A percentile compares a stretch with the other conserved stretches of the same genome.
These are phyloP conservation scores for Rhodotorula babjevae DNA, from an alignment of 768 basidiomycete species.

Conservation along the genomic window DNA sequence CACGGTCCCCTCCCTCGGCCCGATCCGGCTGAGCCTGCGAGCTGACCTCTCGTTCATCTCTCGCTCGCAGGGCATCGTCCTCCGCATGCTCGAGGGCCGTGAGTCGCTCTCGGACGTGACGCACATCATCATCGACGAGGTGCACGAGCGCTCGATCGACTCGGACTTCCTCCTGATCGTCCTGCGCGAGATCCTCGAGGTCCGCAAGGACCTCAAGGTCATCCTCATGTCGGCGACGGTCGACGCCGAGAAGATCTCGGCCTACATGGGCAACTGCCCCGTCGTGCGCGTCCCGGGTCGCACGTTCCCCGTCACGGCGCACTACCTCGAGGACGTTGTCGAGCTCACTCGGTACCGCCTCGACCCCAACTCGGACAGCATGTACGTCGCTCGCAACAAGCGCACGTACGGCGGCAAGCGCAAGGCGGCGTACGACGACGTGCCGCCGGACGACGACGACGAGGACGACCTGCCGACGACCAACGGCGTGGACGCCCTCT, in stretches of 20 bases:
- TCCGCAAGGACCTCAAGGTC: slow-evolving; percentile 83
- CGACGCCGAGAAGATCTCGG: slow-evolving; percentile 82
- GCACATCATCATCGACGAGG: slow-evolving; percentile 93
- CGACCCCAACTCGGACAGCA: slow-evolving; percentile 53
- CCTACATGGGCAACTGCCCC: slow-evolving; percentile 76
- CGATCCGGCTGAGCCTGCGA: too few relatives aligned
- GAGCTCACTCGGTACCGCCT: slow-evolving; percentile 56
- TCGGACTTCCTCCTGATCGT: slow-evolving; percentile 95
- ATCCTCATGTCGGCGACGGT: slow-evolving; percentile 96
- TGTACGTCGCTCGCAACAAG: slow-evolving; percentile 52
- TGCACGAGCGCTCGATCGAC: slow-evolving; percentile 94
- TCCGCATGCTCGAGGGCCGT: slow-evolving; percentile 92
- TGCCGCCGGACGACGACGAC: slow-evolving; percentile 63
- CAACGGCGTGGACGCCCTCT: slow-evolving; percentile 15
- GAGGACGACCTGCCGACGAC: slow-evolving; percentile 48
- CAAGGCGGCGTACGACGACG: slow-evolving; percentile 47
- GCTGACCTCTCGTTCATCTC: background rate
- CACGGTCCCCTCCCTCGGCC: background rate
- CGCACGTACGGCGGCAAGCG: slow-evolving; percentile 28
- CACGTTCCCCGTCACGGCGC: slow-evolving; percentile 83
- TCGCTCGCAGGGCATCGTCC: slow-evolving; percentile 64
- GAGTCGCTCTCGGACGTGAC: slow-evolving; percentile 89
- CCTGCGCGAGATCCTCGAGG: slow-evolving; percentile 70
- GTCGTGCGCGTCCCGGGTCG: slow-evolving; percentile 84
- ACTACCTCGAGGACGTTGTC: slow-evolving; percentile 85